These are phyloP conservation scores for Cymbopogon citratus DNA, from an alignment of 176 grass and related monocot species.

Conservation along the genomic window DNA sequence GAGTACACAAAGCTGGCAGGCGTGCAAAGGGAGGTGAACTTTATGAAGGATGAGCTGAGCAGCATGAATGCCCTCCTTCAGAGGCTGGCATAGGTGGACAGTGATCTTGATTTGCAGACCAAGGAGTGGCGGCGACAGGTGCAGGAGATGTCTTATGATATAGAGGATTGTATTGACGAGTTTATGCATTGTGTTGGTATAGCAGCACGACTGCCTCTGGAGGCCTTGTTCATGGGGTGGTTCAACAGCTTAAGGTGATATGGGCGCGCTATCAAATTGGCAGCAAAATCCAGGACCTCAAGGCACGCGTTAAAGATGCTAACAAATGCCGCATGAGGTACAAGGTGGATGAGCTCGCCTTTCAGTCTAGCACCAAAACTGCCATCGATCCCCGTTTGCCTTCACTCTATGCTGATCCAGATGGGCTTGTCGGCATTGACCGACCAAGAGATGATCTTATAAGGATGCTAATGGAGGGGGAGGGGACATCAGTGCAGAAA, in stretches of 20 bases:
- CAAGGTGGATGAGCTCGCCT: conserved; percentile 13
- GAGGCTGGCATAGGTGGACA: not conserved
- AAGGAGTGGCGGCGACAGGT: conserved; percentile 17
- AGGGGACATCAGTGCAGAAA: not conserved
- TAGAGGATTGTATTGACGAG: conserved; percentile 9
- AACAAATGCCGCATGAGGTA: conserved; percentile 7
- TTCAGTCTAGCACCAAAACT: not conserved
- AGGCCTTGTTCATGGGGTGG: not conserved
- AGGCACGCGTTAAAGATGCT: conserved; percentile 4
- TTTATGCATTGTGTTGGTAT: not conserved
- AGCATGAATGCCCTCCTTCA: conserved; percentile 21
- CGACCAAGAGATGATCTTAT: not conserved
- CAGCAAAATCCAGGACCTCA: conserved; percentile 1
- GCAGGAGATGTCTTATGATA: conserved; percentile 18
- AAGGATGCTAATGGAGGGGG: not conserved
- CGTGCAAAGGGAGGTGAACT: conserved; percentile 4
- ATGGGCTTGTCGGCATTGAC: not conserved
- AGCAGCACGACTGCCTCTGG: not conserved
- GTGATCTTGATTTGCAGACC: conserved; percentile 8
- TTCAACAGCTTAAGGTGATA: not conserved
- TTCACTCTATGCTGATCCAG: not conserved
- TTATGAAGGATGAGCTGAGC: conserved; percentile 25
- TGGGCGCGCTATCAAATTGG: not conserved
- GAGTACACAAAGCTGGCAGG: conserved; percentile 6
- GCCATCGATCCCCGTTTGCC: not conserved